Evolutionary conservation across 73 alveolate species (phyloP).

Genomic region (Stentor roeselii): DNA sequence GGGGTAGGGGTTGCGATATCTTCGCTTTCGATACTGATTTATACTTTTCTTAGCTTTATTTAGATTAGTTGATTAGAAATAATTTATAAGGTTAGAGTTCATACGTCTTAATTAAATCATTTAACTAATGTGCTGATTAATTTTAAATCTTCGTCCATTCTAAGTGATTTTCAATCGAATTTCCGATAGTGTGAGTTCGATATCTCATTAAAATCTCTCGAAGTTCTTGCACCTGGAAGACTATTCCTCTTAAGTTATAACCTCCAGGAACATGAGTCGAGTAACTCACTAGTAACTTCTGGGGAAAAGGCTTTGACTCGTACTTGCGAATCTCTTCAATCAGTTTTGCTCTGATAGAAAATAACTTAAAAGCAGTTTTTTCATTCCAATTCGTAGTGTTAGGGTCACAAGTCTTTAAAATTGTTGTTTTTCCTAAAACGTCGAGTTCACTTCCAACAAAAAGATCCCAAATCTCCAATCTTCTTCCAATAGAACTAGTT

Average conservation of each 20-base stretch:
- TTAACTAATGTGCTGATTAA: too few species aligned
- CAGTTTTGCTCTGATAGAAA: neutral
- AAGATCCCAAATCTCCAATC: conserved; percentile 54
- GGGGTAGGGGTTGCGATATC: too few species aligned
- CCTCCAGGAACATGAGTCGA: conserved; percentile 7
- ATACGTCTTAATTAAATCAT: too few species aligned
- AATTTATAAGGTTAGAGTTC: too few species aligned
- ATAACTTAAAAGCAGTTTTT: neutral
- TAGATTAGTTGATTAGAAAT: too few species aligned
- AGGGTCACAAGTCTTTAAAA: conserved; percentile 46
- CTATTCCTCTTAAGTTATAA: neutral
- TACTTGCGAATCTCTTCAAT: conserved; percentile 1
- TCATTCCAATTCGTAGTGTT: conserved; percentile 66
- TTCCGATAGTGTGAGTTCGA: too few species aligned
- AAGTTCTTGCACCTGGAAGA: neutral
- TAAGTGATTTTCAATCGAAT: too few species aligned
- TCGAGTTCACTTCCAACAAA: conserved; percentile 60
- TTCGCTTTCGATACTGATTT: too few species aligned
- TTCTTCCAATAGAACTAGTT: neutral
- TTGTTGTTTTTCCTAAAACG: conserved; percentile 59
- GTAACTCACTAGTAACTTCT: neutral
- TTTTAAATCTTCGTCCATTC: too few species aligned
- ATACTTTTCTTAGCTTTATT: too few species aligned
- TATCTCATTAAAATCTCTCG: neutral
- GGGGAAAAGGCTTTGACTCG: neutral